phyloP scores from a whole-genome alignment of 1,284 basidiomycete genomes.

The Prillingera fragicola region DNA sequence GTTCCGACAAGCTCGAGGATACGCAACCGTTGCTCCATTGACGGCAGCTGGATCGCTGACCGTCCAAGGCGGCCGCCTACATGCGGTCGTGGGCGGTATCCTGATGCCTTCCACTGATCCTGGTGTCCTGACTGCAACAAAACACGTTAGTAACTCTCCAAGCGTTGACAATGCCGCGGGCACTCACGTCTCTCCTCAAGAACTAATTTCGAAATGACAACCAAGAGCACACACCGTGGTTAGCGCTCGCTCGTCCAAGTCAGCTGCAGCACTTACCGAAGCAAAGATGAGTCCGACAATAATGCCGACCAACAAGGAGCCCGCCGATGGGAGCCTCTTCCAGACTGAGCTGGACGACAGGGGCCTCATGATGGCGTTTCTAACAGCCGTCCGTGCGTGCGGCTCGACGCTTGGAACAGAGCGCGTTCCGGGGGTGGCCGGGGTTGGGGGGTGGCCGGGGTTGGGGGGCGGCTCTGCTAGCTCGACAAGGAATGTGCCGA shows the following conservation, averaged over 20 bases:
- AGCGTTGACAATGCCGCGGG: too few relatives aligned
- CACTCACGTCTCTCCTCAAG: slow-evolving; percentile 2
- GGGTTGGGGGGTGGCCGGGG: too few relatives aligned
- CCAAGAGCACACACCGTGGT: background rate
- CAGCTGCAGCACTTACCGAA: slow-evolving; percentile 29
- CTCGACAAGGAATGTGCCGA: background rate
- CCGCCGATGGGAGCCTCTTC: slow-evolving; percentile 43
- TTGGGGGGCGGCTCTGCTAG: too few relatives aligned
- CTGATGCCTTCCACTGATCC: background rate
- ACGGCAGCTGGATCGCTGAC: slow-evolving; percentile 53
- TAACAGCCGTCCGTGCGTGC: too few relatives aligned
- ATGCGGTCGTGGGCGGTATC: slow-evolving; percentile 3
- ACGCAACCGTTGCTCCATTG: slow-evolving; percentile 70
- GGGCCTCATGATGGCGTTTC: slow-evolving; percentile 10
- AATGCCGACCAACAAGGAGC: slow-evolving; percentile 46
- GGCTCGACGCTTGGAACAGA: too few relatives aligned
- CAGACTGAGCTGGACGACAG: slow-evolving; percentile 23
- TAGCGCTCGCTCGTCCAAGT: background rate
- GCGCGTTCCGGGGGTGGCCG: too few relatives aligned
- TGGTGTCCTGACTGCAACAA: too few relatives aligned
- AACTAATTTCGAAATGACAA: background rate
- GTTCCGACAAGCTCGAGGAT: slow-evolving; percentile 79
- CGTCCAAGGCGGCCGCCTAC: slow-evolving; percentile 30
- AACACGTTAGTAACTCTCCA: too few relatives aligned
- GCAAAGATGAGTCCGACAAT: slow-evolving; percentile 48